These are phyloP conservation scores for Aspergillus sp. DNA, from an alignment of 2,329 filamentous ascomycete genomes.

Conservation along the genomic window DNA sequence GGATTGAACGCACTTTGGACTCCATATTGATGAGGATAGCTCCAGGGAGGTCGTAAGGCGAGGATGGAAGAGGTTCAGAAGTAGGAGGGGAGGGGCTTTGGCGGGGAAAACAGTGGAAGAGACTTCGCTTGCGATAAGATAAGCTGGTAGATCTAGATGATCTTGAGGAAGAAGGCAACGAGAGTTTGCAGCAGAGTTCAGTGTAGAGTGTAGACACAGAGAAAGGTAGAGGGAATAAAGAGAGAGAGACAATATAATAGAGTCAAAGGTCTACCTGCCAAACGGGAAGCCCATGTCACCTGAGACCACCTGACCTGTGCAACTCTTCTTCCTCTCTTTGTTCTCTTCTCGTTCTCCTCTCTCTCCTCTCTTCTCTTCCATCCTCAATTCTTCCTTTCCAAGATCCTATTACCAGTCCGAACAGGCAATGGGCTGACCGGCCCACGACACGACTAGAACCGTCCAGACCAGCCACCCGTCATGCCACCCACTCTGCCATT, in stretches of 20 bases:
- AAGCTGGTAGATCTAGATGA: background rate
- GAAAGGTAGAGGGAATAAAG: too few relatives aligned
- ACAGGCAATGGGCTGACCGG: background rate
- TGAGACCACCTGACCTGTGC: background rate
- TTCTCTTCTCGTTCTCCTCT: background rate
- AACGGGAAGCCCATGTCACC: too few relatives aligned
- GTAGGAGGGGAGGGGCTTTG: background rate
- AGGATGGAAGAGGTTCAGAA: background rate
- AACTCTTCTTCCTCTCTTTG: background rate
- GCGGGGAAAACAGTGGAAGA: background rate
- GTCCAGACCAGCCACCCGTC: background rate
- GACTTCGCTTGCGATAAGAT: conserved; percentile 1
- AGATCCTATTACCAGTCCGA: background rate
- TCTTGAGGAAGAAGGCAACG: too few relatives aligned
- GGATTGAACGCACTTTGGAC: background rate
- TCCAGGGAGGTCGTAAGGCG: background rate
- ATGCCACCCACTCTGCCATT: background rate
- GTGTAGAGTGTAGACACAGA: too few relatives aligned
- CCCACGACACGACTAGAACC: background rate
- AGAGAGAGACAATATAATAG: too few relatives aligned
- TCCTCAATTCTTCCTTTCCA: background rate
- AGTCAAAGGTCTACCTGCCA: too few relatives aligned
- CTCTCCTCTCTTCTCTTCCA: background rate
- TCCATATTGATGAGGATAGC: background rate
- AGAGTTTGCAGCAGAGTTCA: too few relatives aligned